Evolutionary conservation across 345 rosid species (phyloP).

Genomic region (Moricandia moricandioides): DNA sequence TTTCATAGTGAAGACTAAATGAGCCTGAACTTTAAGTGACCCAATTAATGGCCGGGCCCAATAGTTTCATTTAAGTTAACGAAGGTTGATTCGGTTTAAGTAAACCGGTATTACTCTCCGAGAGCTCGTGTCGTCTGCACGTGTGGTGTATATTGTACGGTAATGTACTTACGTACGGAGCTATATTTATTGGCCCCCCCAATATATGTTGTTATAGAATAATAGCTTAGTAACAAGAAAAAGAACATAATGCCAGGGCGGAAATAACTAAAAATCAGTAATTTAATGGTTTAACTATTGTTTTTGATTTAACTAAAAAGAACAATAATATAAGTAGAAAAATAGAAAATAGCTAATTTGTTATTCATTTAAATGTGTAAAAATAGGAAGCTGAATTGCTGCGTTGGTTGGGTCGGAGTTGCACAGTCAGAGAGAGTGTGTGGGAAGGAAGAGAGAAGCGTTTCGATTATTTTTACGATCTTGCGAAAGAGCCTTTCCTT

Average conservation of each 20-base stretch:
- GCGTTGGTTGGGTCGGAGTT: slow-evolving; percentile 17
- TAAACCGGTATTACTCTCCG: not conserved
- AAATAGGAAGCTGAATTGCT: slow-evolving; percentile 30
- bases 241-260: not conserved
- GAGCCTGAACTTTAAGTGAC: not conserved
- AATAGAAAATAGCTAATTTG: not conserved
- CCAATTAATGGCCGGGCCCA: not conserved
- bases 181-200: no score
- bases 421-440: slow-evolving; percentile 27
- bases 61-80: no score
- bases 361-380: not conserved
- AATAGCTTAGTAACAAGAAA: not conserved
- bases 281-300: not conserved
- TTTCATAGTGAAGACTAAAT: not conserved
- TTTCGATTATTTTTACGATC: not conserved
- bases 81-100: not conserved
- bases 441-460: not conserved
- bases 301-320: not conserved
- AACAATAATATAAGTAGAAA: not conserved
- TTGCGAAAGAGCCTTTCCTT: slow-evolving; percentile 9
- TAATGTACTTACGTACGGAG: slow-evolving; percentile 11
- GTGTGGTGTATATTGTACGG: not conserved
- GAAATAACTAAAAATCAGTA: not conserved
- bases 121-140: not conserved
- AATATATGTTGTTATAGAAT: not conserved